Evolutionary conservation across 495 filamentous ascomycete genomes (phyloP).

Genomic region (Penicillium paxilli): DNA sequence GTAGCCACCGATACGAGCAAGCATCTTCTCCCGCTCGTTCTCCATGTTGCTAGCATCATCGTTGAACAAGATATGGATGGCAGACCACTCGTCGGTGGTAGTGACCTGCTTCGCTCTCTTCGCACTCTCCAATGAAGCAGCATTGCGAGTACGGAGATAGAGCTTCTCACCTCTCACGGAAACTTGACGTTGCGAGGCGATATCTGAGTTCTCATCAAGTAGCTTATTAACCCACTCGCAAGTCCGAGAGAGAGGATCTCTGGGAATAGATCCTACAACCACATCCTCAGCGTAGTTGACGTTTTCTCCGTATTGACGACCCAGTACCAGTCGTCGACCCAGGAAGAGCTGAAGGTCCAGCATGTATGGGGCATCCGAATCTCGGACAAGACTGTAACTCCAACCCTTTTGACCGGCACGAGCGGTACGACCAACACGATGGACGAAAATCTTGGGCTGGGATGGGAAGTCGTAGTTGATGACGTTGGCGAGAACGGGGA

Average conservation of each 20-base stretch:
- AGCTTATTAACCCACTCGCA: conserved; percentile 79
- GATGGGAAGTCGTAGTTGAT: conserved; percentile 99
- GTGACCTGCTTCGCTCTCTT: conserved; percentile 79
- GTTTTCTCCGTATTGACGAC: conserved; percentile 48
- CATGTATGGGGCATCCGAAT: conserved; percentile 84
- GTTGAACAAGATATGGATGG: conserved; percentile 75
- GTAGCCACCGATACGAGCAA: conserved; percentile 81
- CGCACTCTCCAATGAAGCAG: conserved; percentile 82
- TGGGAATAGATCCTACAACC: conserved; percentile 68
- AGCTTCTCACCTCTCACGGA: conserved; percentile 88
- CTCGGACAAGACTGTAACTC: conserved; percentile 88
- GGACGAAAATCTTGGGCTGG: conserved; percentile 94
- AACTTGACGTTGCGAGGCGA: conserved; percentile 66
- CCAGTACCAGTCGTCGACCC: conserved; percentile 73
- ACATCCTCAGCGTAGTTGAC: conserved; percentile 78
- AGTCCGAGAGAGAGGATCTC: conserved; percentile 68
- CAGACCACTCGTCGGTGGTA: conserved; percentile 63
- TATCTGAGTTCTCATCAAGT: conserved; percentile 71
- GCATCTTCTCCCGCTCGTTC: conserved; percentile 75
- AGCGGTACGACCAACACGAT: conserved; percentile 93
- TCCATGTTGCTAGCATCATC: conserved; percentile 62
- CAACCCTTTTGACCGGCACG: conserved; percentile 89
- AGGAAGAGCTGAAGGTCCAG: conserved; percentile 96
- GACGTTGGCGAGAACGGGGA: conserved; percentile 91
- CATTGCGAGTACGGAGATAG: conserved; percentile 84